phyloP scores from a whole-genome alignment of 1,284 basidiomycete genomes.

The Gomphus sp. region DNA sequence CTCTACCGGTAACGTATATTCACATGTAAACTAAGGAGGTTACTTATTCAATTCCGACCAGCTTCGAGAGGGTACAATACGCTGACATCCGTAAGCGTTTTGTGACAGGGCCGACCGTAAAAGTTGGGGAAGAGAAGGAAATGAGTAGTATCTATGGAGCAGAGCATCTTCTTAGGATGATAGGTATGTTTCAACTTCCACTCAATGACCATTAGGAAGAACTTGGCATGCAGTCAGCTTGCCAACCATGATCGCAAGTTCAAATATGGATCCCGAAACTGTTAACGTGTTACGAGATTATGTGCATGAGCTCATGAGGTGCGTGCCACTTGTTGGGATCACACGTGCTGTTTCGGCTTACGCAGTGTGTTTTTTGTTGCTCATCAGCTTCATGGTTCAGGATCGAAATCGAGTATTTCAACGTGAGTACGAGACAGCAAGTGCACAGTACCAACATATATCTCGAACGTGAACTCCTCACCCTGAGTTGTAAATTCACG shows the following conservation, averaged over 20 bases:
- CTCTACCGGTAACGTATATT: constrained; percentile 55
- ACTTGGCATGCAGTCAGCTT: constrained; percentile 48
- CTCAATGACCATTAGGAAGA: background rate
- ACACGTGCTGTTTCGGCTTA: background rate
- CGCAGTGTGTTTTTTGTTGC: constrained; percentile 1
- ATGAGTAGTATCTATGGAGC: constrained; percentile 92
- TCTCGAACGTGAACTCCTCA: constrained; percentile 40
- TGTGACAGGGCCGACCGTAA: constrained; percentile 61
- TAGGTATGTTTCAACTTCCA: constrained; percentile 51
- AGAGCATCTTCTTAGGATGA: constrained; percentile 86
- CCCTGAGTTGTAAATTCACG: background rate
- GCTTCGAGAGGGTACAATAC: constrained; percentile 88
- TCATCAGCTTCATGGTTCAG: constrained; percentile 53
- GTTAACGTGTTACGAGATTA: constrained; percentile 82
- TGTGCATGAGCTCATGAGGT: constrained; percentile 84
- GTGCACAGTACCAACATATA: constrained; percentile 66
- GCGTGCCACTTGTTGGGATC: constrained; percentile 24
- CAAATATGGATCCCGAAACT: constrained; percentile 86
- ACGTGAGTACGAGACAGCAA: constrained; percentile 63
- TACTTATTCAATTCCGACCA: background rate
- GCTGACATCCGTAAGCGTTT: constrained; percentile 72
- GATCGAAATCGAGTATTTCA: constrained; percentile 63
- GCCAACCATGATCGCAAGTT: constrained; percentile 79
- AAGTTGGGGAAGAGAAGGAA: constrained; percentile 66
- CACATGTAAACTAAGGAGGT: background rate